Percentiles rank a stretch among this genome's conserved stretches.
phyloP scores from a whole-genome alignment of 2,329 filamentous ascomycete species.

The Cercospora sp. region DNA sequence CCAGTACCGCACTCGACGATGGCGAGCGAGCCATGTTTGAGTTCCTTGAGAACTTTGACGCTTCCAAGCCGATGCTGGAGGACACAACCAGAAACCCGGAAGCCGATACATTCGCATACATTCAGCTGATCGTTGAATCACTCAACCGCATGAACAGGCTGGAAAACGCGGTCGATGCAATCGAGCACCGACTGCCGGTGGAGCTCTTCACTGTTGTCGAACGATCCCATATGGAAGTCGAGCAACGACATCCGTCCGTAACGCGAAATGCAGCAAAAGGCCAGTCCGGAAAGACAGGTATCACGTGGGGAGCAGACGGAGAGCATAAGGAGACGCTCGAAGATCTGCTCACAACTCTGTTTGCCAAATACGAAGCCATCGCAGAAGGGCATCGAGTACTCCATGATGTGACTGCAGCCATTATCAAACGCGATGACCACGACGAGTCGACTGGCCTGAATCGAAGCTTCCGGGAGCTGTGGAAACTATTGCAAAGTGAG shows the following conservation, averaged over 20 bases:
- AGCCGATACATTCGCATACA: slow-evolving; percentile 91
- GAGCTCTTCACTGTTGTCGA: slow-evolving; percentile 93
- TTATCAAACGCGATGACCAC: slow-evolving; percentile 75
- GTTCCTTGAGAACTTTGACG: slow-evolving; percentile 60
- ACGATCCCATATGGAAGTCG: slow-evolving; percentile 90
- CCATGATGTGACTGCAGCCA: slow-evolving; percentile 85
- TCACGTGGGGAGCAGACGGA: slow-evolving; percentile 36
- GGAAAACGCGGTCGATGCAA: slow-evolving; percentile 81
- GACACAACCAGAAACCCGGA: slow-evolving; percentile 93
- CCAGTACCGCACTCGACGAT: slow-evolving; percentile 37
- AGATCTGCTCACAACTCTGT: slow-evolving; percentile 87
- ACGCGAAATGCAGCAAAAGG: slow-evolving; percentile 58
- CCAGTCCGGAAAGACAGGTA: slow-evolving; percentile 41
- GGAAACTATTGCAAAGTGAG: slow-evolving; percentile 98
- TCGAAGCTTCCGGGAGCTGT: slow-evolving; percentile 91
- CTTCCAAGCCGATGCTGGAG: slow-evolving; percentile 65
- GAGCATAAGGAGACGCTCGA: slow-evolving; percentile 73
- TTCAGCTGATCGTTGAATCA: slow-evolving; percentile 82
- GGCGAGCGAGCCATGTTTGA: slow-evolving; percentile 58
- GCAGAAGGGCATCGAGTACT: slow-evolving; percentile 92
- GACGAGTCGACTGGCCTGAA: slow-evolving; percentile 66
- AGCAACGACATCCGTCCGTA: slow-evolving; percentile 86
- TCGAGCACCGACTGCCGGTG: slow-evolving; percentile 90
- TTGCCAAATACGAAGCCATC: slow-evolving; percentile 96
- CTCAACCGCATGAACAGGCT: slow-evolving; percentile 85